Conservation (phyloP, 2,329 filamentous ascomycete species). For the Ophiocordyceps camponoti-floridani region DNA sequence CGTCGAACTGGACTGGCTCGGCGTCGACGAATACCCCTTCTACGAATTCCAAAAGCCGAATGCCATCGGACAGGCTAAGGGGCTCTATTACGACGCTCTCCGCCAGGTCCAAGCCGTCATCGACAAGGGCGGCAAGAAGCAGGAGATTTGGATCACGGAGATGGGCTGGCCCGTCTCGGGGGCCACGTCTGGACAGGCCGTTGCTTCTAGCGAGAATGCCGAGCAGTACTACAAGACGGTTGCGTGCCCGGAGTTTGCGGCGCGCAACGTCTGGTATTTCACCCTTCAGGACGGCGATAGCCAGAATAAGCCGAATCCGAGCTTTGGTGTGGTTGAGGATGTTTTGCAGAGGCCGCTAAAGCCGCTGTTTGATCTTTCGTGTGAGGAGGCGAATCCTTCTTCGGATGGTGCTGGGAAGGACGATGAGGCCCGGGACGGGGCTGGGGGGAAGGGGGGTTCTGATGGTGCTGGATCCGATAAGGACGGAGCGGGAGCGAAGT, state of each 20-base stretch:
- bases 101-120: constrained; percentile 32
- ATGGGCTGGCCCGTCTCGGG: constrained; percentile 74
- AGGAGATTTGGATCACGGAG: constrained; percentile 65
- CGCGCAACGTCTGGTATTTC: constrained; percentile 58
- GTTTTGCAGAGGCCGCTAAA: constrained; percentile 35
- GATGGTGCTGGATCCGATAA: no score
- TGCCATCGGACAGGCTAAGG: constrained; percentile 42
- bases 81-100: constrained; percentile 51
- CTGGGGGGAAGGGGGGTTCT: not conserved
- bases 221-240: constrained; percentile 67
- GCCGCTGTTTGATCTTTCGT: constrained; percentile 47
- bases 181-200: constrained; percentile 38
- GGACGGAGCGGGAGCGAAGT: not conserved
- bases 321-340: constrained; percentile 50
- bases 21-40: constrained; percentile 75
- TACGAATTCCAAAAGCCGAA: constrained; percentile 56
- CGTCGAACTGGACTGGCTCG: constrained; percentile 56
- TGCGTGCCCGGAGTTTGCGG: constrained; percentile 51
- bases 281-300: constrained; percentile 50
- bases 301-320: constrained; percentile 39
- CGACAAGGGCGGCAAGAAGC: constrained; percentile 43
- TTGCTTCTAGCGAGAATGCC: constrained; percentile 49
- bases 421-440: not conserved
- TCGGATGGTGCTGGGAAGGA: not conserved
- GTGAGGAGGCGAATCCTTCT: constrained; percentile 15